Evolutionary conservation across 106 monocot species (phyloP).

Genomic region (Hemerocallis citrina): DNA sequence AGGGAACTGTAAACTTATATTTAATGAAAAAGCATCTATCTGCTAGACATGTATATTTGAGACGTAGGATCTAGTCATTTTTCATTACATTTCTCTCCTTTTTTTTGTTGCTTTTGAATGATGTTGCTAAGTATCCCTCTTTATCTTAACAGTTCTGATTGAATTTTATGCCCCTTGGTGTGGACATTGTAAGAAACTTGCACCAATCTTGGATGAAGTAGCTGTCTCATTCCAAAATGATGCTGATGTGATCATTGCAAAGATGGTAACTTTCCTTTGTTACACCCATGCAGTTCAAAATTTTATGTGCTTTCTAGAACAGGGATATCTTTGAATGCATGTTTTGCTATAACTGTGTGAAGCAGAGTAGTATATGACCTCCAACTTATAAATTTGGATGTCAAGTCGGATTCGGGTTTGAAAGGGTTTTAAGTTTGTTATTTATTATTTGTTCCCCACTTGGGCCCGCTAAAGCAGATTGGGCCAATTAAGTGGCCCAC

Average conservation of each 20-base stretch:
- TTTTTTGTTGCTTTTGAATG: not conserved
- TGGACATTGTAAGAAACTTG: constrained; percentile 80
- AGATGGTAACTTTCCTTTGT: constrained; percentile 51
- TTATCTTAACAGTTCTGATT: constrained; percentile 51
- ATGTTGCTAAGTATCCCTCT: not conserved
- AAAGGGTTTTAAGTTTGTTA: no score
- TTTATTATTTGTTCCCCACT: no score
- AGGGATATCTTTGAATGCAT: not conserved
- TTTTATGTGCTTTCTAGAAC: not conserved
- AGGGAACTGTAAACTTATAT: not conserved
- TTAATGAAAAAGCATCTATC: not conserved
- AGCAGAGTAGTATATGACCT: not conserved
- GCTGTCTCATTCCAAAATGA: constrained; percentile 66
- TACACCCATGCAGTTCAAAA: not conserved
- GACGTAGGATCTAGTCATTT: not conserved
- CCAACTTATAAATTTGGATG: not conserved
- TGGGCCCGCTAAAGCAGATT: no score
- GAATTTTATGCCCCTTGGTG: constrained; percentile 99
- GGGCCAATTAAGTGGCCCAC: no score
- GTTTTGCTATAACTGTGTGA: not conserved
- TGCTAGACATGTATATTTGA: not conserved
- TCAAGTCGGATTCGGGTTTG: not conserved
- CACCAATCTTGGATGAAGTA: constrained; percentile 80
- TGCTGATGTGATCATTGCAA: constrained; percentile 78
- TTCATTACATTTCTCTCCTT: not conserved